A percentile compares a stretch with the other conserved stretches of the same genome.
Evolutionary conservation across 2,329 filamentous ascomycete species (phyloP).

Genomic region (Cercospora zeina): DNA sequence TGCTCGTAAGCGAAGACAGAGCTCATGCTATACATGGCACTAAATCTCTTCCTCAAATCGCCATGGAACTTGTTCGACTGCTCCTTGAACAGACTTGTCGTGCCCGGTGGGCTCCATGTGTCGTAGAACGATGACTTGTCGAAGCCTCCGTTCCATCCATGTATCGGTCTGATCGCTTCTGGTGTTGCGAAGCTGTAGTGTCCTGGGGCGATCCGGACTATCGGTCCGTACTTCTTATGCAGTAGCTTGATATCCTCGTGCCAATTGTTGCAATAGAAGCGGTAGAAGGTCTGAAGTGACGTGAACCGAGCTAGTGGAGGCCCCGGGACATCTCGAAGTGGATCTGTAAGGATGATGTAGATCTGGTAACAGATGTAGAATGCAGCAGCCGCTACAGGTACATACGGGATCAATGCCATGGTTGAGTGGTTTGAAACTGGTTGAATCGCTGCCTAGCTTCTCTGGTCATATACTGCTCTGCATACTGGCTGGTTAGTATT

Average conservation of each 20-base stretch:
- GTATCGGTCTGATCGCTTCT: constrained; percentile 54
- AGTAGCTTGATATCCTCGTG: constrained; percentile 34
- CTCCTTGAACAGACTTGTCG: constrained; percentile 21
- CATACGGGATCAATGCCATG: constrained; percentile 10
- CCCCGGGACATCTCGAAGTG: constrained; percentile 21
- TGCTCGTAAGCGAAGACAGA: constrained; percentile 18
- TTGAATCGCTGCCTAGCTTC: background rate
- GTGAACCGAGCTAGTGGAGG: constrained; percentile 24
- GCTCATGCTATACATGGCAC: constrained; percentile 22
- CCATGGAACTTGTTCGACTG: constrained; percentile 19
- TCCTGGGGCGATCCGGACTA: constrained; percentile 72
- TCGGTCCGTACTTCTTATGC: constrained; percentile 66
- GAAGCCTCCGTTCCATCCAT: constrained; percentile 20
- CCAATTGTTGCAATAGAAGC: constrained; percentile 21
- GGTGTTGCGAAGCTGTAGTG: constrained; percentile 72
- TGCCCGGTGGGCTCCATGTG: constrained; percentile 20
- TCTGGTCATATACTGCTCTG: background rate
- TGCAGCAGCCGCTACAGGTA: background rate
- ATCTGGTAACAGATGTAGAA: constrained; percentile 13
- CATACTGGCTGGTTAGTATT: background rate
- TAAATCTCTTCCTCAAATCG: constrained; percentile 19
- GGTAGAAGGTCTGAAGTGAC: constrained; percentile 19
- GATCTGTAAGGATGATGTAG: constrained; percentile 13
- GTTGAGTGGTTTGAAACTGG: background rate
- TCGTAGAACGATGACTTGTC: constrained; percentile 37